These are phyloP conservation scores for Xeromyces bisporus DNA, from an alignment of 495 filamentous ascomycete genomes.

Conservation along the genomic window DNA sequence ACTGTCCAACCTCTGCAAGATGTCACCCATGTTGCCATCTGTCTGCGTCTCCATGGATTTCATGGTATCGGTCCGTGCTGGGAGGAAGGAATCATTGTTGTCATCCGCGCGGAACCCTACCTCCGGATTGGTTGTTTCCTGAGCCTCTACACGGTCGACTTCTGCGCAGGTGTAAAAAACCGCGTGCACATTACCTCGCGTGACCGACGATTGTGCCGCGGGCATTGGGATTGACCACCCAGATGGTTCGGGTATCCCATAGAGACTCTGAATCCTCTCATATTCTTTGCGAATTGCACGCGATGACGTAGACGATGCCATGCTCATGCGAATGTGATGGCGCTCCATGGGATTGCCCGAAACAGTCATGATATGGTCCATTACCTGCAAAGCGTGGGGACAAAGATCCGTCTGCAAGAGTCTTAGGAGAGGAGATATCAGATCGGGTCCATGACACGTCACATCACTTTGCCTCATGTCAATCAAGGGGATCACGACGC, in stretches of 20 bases:
- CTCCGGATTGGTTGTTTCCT: constrained; percentile 57
- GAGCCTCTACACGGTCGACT: constrained; percentile 38
- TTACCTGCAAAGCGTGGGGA: constrained; percentile 71
- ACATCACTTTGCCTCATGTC: constrained; percentile 90
- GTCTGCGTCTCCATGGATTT: constrained; percentile 74
- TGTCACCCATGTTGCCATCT: constrained; percentile 60
- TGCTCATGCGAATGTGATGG: constrained; percentile 91
- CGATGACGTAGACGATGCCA: constrained; percentile 61
- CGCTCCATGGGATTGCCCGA: constrained; percentile 83
- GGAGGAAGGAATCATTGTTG: constrained; percentile 64
- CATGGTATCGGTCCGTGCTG: constrained; percentile 73
- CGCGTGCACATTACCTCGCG: constrained; percentile 83
- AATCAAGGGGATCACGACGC: constrained; percentile 70
- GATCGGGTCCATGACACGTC: constrained; percentile 76
- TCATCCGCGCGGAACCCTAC: constrained; percentile 88
- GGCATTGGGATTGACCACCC: constrained; percentile 96
- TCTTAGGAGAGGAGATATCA: constrained; percentile 83
- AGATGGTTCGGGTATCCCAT: constrained; percentile 87
- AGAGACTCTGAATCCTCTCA: constrained; percentile 81
- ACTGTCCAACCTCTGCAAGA: constrained; percentile 80
- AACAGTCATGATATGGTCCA: constrained; percentile 91
- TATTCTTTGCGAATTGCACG: constrained; percentile 82
- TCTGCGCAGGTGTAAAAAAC: constrained; percentile 80
- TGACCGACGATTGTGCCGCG: constrained; percentile 67
- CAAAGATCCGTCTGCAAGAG: constrained; percentile 88